Percentiles rank a stretch among this genome's conserved stretches.
Evolutionary conservation across 495 filamentous ascomycete species (phyloP).

Genomic region (Tuber magnatum): DNA sequence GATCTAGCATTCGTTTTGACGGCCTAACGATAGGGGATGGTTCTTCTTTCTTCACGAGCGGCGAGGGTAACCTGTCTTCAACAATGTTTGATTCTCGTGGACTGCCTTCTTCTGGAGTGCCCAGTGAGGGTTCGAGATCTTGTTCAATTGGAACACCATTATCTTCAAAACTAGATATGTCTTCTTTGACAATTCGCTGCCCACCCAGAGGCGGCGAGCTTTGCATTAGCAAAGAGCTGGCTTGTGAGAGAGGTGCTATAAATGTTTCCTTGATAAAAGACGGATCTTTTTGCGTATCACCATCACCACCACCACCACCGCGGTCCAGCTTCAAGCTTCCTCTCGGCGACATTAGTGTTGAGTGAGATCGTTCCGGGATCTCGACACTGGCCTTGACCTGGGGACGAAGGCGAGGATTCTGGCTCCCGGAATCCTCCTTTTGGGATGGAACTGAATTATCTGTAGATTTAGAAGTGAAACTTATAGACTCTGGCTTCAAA

Average conservation of each 20-base stretch:
- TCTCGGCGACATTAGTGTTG: background rate
- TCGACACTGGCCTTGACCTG: background rate
- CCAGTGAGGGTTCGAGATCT: slow-evolving; percentile 1
- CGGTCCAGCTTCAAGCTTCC: background rate
- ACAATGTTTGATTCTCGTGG: slow-evolving; percentile 2
- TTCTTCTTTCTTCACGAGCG: background rate
- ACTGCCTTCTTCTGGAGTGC: background rate
- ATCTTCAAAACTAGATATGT: background rate
- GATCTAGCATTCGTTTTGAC: background rate
- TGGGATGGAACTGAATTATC: background rate
- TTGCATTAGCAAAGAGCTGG: background rate
- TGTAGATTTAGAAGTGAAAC: background rate
- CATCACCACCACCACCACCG: background rate
- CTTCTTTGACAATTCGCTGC: background rate
- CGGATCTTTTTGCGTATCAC: background rate
- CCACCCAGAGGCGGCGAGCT: background rate
- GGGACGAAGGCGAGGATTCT: background rate
- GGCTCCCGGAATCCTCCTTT: background rate
- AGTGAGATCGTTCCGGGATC: background rate
- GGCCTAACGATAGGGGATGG: background rate
- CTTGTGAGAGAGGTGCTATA: background rate
- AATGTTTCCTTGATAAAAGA: background rate
- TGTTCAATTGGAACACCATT: background rate
- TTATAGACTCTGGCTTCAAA: background rate
- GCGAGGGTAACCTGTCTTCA: background rate